These are phyloP conservation scores for Hyphopichia homilentoma DNA, from an alignment of 805 yeast species.

Conservation along the genomic window DNA sequence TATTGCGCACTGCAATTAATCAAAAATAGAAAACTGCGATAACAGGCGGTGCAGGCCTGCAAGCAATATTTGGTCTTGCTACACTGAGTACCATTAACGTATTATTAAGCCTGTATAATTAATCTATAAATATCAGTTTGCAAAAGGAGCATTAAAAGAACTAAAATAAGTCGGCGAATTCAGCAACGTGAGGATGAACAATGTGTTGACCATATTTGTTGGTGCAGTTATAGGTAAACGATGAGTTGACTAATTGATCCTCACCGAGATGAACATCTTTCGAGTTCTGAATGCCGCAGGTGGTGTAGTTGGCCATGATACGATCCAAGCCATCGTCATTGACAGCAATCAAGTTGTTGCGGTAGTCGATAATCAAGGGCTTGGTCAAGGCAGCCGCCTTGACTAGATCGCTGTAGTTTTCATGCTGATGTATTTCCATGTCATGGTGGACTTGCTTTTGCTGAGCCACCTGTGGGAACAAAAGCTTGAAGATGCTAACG, in stretches of 20 bases:
- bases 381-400: conserved; percentile 6
- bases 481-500: conserved; percentile 2
- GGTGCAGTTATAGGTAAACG: background rate
- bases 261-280: background rate
- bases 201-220: conserved; percentile 10
- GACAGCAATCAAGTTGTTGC: conserved; percentile 36
- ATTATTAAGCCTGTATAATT: too few species aligned
- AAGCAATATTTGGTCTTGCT: too few species aligned
- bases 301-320: conserved; percentile 35
- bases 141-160: too few species aligned
- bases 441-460: too few species aligned
- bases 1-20: too few species aligned
- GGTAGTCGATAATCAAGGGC: conserved; percentile 33
- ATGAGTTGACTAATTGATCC: background rate
- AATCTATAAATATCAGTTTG: too few species aligned
- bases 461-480: conserved; percentile 4
- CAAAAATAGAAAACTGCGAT: too few species aligned
- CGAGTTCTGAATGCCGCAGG: conserved; percentile 25
- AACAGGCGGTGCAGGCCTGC: too few species aligned
- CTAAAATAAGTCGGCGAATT: conserved; percentile 43
- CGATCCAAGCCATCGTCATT: conserved; percentile 35
- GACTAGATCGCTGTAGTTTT: too few species aligned
- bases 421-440: too few species aligned
- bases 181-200: conserved; percentile 42
- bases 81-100: too few species aligned